Evolutionary conservation across 192 early-diverging fungal genomes (phyloP), one percentile per base, ranked within the genome.

Genomic region (Coemansia sp.): DNA sequence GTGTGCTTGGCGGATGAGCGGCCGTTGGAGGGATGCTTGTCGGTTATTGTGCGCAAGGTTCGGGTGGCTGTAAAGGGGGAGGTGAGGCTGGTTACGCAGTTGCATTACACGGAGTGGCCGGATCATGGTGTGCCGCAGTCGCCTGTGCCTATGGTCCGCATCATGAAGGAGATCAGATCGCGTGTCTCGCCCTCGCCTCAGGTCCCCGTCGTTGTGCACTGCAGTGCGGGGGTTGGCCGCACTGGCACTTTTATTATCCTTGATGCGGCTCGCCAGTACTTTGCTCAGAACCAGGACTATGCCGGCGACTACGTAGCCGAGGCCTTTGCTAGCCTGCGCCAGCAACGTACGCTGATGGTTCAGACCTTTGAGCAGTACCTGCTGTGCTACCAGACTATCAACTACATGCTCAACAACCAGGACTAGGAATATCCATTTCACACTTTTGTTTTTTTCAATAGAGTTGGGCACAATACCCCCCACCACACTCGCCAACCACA

Each of bases 31-130:
- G 74, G 82, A 45, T 88, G 88, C 12, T 37, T 67, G 3, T 62
- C 90, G 16, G 55, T 65, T 3, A 75, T 89, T 5, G 72, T 72
- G 33, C 72, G 72, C 62, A 66, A 67, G 26, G 18, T 76, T 2
- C 8, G 45, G 14, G 39, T 83, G 35, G 47, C 81, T 9, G 62
- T 50, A 14, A 41, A 72, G n/a, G 70, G 59, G 0, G 71, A 68
- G 37, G 9, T 36, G 14, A 73, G 75, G 52, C 70, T 57, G 3
- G 76, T 95, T n/a, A 81, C 77, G 47, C 87, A 93, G 59, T 60
- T 94, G 11, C 88, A 92, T 48, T 94, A 88, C 69, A 70, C 84
- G 5, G 91, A 82, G 31, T 95, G 93, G 93, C 90, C 92, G 7
- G 95, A 96, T 70, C 91, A 95, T 65, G 84, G 91, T 34, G 88